Base-by-base conservation (phyloP, 2,329 filamentous ascomycete species). In the Blastomyces gilchristii region DNA sequence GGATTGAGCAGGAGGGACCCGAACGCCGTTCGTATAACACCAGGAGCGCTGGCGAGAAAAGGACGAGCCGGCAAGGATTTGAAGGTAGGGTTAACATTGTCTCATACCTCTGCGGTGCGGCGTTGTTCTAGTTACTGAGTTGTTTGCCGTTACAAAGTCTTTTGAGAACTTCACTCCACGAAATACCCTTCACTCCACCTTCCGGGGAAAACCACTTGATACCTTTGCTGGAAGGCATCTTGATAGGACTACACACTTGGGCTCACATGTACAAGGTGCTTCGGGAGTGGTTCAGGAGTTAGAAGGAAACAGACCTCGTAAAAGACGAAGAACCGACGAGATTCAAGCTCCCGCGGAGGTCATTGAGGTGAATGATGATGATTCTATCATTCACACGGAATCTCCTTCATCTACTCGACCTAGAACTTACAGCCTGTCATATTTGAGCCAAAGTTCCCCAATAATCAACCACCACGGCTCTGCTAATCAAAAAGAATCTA, bases 261-360 rank as follows among this genome's bases (percentile, higher is more conserved):
- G 52, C 34, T 61, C 60, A 12, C 14, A 8, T 28, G 28, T 45
- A 22, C 58, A 60, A 57, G 39, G 58, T 14, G 31, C 8, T 18
- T 7, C 34, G 22, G 25, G 34, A 14, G 8, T 37, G 6, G 2
- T 47, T 50, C 41, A 34, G n/a, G 53, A 50, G 14, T 31, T 58
- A 41, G 39, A 62, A 52, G 34, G 50, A 39, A 60, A 45, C 39
- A 54, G 18, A 25, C 61, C 61, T 3, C 63, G 65, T 16, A 66
- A 66, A 39, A 62, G 57, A 54, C 61, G 53, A 53, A 66, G 56
- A 62, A 64, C 54, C n/a, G 60, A 52, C 31, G 31, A 59, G 18
- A 39, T 3, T n/a, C 47, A 49, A 8, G 28, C 31, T 61, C 18
- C 18, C 16, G 12, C 34, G 12, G 52, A 62, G 2, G 54, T 53